Conservation (phyloP, 306 rosid species). For the Crataegus laevigata region DNA sequence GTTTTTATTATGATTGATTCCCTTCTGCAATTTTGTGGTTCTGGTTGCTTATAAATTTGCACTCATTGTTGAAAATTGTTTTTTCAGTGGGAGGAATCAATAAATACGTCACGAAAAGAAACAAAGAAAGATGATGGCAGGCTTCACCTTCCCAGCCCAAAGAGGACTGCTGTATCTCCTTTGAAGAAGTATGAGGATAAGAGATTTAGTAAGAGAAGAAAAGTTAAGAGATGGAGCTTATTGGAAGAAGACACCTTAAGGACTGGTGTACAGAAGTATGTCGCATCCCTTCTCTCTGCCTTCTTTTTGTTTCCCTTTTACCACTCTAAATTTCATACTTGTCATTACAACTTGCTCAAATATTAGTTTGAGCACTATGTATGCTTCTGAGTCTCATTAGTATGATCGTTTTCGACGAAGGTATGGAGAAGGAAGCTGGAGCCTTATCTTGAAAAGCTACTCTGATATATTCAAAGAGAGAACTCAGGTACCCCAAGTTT, state of each 20-base stretch:
- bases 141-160: conserved; percentile 40
- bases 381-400: conserved; percentile 8
- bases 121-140: background rate
- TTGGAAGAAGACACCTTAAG: conserved; percentile 71
- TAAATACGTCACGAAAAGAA: conserved; percentile 27
- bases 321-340: background rate
- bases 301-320: background rate
- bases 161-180: conserved; percentile 33
- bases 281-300: background rate
- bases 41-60: background rate
- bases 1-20: background rate
- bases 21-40: background rate
- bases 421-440: conserved; percentile 80
- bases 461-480: conserved; percentile 50
- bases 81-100: conserved; percentile 75
- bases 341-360: background rate
- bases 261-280: conserved; percentile 58
- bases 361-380: background rate
- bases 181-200: conserved; percentile 26
- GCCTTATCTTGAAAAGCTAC: conserved; percentile 36
- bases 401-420: conserved; percentile 29
- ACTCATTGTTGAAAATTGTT: conserved; percentile 2
- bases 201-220: conserved; percentile 33
- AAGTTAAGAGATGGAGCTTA: conserved; percentile 46
- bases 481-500: conserved; percentile 49